phyloP scores from a whole-genome alignment of 2,329 filamentous ascomycete genomes.

The Penicillium decumbens region DNA sequence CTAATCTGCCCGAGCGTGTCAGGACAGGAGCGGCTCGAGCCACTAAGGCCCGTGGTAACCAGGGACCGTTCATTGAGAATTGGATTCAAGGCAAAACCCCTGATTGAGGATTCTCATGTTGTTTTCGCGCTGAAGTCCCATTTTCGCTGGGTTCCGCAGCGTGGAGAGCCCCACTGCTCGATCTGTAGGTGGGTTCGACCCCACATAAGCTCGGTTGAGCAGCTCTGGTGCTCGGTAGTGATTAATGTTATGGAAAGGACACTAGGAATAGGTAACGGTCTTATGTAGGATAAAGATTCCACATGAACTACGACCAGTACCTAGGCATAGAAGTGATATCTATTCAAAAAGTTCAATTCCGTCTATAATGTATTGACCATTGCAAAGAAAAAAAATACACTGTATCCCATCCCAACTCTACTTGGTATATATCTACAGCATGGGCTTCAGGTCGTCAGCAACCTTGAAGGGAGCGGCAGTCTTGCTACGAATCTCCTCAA shows the following conservation, averaged over 20 bases:
- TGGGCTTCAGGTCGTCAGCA: constrained; percentile 54
- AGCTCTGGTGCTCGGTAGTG: too few species aligned
- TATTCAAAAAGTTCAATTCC: constrained; percentile 5
- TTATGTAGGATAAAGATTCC: too few species aligned
- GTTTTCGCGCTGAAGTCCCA: background rate
- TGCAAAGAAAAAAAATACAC: constrained; percentile 7
- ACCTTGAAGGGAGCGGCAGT: constrained; percentile 66
- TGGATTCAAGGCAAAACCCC: background rate
- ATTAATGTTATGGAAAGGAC: too few species aligned
- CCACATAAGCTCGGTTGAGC: constrained; percentile 4
- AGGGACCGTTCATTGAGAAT: background rate
- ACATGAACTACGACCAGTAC: too few species aligned
- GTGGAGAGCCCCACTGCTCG: constrained; percentile 9
- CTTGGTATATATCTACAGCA: constrained; percentile 28
- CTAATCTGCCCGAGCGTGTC: background rate
- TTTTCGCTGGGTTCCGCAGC: background rate
- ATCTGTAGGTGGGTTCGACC: constrained; percentile 11
- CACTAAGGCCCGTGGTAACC: background rate
- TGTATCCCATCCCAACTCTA: constrained; percentile 10
- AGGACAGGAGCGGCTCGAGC: background rate
- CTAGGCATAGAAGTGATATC: background rate
- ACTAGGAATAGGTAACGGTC: too few species aligned
- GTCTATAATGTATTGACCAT: constrained; percentile 9
- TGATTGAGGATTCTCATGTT: background rate
- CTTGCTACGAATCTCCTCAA: constrained; percentile 66